Evolutionary conservation across 768 basidiomycete genomes (phyloP).

Genomic region (Favolaschia claudopus): DNA sequence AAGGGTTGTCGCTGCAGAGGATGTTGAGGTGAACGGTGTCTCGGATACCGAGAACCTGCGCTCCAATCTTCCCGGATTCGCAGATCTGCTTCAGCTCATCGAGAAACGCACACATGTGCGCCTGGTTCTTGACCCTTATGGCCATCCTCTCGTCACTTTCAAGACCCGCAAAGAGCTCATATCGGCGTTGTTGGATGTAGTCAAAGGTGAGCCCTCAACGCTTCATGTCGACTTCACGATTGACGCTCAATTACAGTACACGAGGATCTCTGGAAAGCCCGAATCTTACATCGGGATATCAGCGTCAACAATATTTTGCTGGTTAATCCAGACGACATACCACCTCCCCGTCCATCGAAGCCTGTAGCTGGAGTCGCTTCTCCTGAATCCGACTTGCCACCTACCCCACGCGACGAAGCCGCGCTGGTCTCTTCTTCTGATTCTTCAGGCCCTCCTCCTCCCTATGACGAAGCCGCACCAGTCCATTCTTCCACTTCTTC

Average conservation of each 20-base stretch:
- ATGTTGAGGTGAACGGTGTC: not conserved
- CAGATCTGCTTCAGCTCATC: too few relatives aligned
- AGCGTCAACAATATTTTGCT: constrained; percentile 15
- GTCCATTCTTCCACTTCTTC: not conserved
- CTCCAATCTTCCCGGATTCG: not conserved
- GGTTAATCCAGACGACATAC: not conserved
- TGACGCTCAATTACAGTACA: not conserved
- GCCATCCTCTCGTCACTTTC: not conserved
- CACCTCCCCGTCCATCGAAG: not conserved
- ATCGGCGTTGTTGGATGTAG: constrained; percentile 5
- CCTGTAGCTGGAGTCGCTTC: too few relatives aligned
- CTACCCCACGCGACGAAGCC: too few relatives aligned
- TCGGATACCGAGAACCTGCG: not conserved
- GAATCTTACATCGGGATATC: constrained; percentile 5
- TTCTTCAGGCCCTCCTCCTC: not conserved
- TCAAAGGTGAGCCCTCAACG: not conserved
- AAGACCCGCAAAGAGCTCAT: not conserved
- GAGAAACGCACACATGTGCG: constrained; percentile 3
- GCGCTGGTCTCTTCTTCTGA: too few relatives aligned
- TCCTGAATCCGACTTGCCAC: too few relatives aligned
- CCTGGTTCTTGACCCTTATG: constrained; percentile 4
- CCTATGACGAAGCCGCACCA: not conserved
- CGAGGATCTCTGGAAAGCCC: not conserved
- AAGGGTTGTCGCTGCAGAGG: not conserved
- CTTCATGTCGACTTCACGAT: not conserved